Conservation (phyloP, 192 early-diverging fungal genomes). For the Entomortierella lignicola region DNA sequence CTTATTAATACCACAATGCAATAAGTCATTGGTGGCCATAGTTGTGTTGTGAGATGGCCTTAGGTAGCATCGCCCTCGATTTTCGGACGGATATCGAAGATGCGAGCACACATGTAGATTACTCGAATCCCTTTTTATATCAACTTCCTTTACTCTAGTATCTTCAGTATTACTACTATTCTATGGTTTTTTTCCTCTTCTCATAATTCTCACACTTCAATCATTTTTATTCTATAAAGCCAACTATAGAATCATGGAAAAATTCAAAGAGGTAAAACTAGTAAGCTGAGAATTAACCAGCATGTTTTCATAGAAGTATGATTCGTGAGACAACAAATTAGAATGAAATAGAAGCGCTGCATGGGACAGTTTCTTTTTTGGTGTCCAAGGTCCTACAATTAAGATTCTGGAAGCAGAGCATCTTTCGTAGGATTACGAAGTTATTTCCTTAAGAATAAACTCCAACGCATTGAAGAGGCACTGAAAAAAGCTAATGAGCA, state of each 20-base stretch:
- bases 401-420: constrained; percentile 64
- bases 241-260: constrained; percentile 31
- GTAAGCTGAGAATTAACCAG: no score
- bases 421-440: constrained; percentile 77
- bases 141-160: neutral
- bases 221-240: neutral
- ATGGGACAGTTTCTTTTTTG: neutral
- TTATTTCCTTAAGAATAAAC: constrained; percentile 73
- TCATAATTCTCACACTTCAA: neutral
- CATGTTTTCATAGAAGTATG: no score
- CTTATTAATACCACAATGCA: no score
- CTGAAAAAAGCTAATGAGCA: constrained; percentile 62
- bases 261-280: constrained; percentile 56
- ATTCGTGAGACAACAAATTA: no score
- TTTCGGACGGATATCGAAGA: no score
- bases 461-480: constrained; percentile 58
- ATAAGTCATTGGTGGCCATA: no score
- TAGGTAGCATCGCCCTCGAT: no score
- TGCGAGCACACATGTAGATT: no score
- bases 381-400: constrained; percentile 26
- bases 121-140: neutral
- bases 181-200: constrained; percentile 15
- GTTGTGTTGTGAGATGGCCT: no score
- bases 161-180: neutral
- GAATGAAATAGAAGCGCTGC: no score